A percentile compares a stretch with the other conserved stretches of the same genome.
These are phyloP conservation scores for Maudiozyma barnettii DNA, from an alignment of 805 yeast species.

Conservation along the genomic window DNA sequence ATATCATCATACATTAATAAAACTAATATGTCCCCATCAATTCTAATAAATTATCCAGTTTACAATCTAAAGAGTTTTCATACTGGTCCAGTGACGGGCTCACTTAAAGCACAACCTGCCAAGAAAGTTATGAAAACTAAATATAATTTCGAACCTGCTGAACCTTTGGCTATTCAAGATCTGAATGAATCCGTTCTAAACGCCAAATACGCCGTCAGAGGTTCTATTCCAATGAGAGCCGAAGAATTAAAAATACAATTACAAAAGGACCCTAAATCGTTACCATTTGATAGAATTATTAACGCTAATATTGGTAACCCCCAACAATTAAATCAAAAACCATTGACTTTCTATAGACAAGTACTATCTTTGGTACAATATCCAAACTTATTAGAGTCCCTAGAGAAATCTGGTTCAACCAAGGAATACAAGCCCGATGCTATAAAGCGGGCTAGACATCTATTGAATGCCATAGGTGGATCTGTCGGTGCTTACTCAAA, in stretches of 20 bases:
- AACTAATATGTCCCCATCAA: conserved; percentile 1
- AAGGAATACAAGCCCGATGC: conserved; percentile 52
- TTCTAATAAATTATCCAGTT: background rate
- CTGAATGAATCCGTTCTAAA: conserved; percentile 65
- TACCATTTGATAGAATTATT: conserved; percentile 72
- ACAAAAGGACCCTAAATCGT: conserved; percentile 42
- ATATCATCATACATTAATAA: background rate
- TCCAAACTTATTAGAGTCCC: conserved; percentile 50
- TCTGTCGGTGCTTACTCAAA: conserved; percentile 93
- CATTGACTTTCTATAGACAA: conserved; percentile 91
- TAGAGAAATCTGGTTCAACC: conserved; percentile 6
- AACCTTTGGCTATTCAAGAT: conserved; percentile 37
- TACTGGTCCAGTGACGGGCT: background rate
- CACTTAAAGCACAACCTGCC: background rate
- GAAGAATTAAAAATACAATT: conserved; percentile 65
- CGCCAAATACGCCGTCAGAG: conserved; percentile 95
- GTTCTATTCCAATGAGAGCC: conserved; percentile 86
- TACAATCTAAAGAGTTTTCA: background rate
- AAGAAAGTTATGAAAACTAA: background rate
- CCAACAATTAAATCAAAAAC: conserved; percentile 90
- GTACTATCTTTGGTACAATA: conserved; percentile 79
- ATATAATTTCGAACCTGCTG: conserved; percentile 24
- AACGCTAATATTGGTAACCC: conserved; percentile 96
- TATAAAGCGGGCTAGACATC: conserved; percentile 51
- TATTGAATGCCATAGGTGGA: conserved; percentile 53